phyloP scores from a whole-genome alignment of 2,329 filamentous ascomycete genomes.

The Aspergillus pseudonomiae region DNA sequence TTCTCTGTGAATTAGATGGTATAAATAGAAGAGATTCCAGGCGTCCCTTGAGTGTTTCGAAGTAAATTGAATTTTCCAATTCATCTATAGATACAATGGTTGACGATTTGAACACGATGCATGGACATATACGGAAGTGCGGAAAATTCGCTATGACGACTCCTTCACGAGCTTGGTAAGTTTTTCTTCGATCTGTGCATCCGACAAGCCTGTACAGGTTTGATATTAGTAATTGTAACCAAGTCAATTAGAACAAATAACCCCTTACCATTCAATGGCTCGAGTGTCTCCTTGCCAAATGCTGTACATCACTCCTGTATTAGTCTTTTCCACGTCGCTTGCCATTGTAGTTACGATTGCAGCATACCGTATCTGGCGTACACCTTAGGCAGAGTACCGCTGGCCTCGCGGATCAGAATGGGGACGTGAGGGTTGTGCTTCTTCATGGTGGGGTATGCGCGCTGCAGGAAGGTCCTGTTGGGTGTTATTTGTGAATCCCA shows the following conservation, averaged over 20 bases:
- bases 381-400: slow-evolving; percentile 79
- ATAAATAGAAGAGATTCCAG: slow-evolving; percentile 7
- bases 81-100: slow-evolving; percentile 44
- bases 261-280: slow-evolving; percentile 60
- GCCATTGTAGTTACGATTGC: background rate
- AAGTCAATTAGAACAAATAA: background rate
- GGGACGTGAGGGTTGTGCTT: slow-evolving; percentile 94
- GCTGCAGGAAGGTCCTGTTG: slow-evolving; percentile 79
- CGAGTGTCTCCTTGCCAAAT: slow-evolving; percentile 69
- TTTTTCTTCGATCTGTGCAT: slow-evolving; percentile 71
- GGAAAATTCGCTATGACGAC: slow-evolving; percentile 34
- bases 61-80: slow-evolving; percentile 28
- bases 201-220: slow-evolving; percentile 59
- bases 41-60: background rate
- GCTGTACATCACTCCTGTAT: slow-evolving; percentile 47
- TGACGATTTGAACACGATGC: slow-evolving; percentile 29
- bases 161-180: slow-evolving; percentile 65
- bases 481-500: slow-evolving; percentile 1
- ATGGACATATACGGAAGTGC: slow-evolving; percentile 28
- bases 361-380: slow-evolving; percentile 87
- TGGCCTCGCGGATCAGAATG: slow-evolving; percentile 92
- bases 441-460: slow-evolving; percentile 98
- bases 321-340: slow-evolving; percentile 15
- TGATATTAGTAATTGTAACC: slow-evolving; percentile 17
- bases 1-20: slow-evolving; percentile 23